A percentile compares a stretch with the other conserved stretches of the same genome.
These are phyloP conservation scores for Parathielavia hyrcaniae DNA, from an alignment of 495 filamentous ascomycete species.

Conservation along the genomic window DNA sequence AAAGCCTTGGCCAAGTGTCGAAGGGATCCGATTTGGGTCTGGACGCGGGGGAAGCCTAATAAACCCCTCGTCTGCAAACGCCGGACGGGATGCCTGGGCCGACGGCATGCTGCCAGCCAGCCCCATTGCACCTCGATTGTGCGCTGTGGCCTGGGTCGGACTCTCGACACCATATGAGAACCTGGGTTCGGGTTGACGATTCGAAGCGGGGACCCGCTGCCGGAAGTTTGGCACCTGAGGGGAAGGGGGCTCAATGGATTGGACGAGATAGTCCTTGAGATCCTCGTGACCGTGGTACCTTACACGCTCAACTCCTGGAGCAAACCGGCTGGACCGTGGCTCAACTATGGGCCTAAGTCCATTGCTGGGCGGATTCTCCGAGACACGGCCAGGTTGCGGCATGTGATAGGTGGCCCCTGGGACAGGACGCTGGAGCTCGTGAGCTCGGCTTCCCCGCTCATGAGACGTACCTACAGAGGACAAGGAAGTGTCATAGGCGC, in stretches of 20 bases:
- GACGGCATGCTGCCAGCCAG: background rate
- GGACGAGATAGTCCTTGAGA: slow-evolving; percentile 37
- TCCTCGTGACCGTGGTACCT: slow-evolving; percentile 21
- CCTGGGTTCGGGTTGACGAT: background rate
- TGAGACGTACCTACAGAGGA: background rate
- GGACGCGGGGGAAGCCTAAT: slow-evolving; percentile 25
- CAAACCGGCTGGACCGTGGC: slow-evolving; percentile 7
- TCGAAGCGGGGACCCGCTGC: slow-evolving; percentile 4
- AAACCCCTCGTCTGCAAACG: slow-evolving; percentile 21
- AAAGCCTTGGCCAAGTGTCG: background rate
- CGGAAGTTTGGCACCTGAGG: slow-evolving; percentile 21
- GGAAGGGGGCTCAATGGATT: slow-evolving; percentile 39
- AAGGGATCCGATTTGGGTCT: slow-evolving; percentile 9
- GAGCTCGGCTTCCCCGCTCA: background rate
- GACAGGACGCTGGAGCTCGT: slow-evolving; percentile 1
- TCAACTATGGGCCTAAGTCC: slow-evolving; percentile 24
- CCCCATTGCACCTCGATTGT: background rate
- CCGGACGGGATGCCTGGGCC: slow-evolving; percentile 1
- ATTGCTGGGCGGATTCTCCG: background rate
- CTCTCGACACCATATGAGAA: background rate
- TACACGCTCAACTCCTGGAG: slow-evolving; percentile 15
- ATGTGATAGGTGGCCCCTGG: background rate
- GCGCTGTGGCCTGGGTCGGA: background rate
- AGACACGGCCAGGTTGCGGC: slow-evolving; percentile 6
- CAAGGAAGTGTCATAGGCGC: slow-evolving; percentile 1